Conservation (phyloP, 352 stramenopile species). For the Pythium rhizo-oryzae region DNA sequence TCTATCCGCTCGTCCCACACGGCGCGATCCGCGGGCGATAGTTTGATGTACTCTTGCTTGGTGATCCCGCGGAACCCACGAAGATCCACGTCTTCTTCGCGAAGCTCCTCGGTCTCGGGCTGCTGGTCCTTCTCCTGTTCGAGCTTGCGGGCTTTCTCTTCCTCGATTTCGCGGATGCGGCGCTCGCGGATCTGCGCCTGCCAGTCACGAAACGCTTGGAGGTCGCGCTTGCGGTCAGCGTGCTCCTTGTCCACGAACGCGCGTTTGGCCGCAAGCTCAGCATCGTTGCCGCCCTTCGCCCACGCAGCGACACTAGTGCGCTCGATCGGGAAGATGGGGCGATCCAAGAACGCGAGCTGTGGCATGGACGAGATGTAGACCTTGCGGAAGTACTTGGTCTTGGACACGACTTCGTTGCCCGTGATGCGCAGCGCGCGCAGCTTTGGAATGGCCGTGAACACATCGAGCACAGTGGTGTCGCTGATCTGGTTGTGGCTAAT, state of each 20-base stretch:
- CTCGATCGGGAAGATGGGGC: slow-evolving; percentile 94
- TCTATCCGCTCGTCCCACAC: slow-evolving; percentile 69
- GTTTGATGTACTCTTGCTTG: slow-evolving; percentile 58
- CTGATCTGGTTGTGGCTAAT: slow-evolving; percentile 92
- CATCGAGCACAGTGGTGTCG: slow-evolving; percentile 70
- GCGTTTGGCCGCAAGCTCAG: slow-evolving; percentile 78
- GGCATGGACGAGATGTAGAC: slow-evolving; percentile 87
- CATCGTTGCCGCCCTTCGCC: slow-evolving; percentile 85
- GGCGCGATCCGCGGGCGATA: slow-evolving; percentile 41
- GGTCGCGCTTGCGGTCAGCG: slow-evolving; percentile 56
- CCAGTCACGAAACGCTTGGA: slow-evolving; percentile 85
- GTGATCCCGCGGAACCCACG: slow-evolving; percentile 65
- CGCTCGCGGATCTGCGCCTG: slow-evolving; percentile 69
- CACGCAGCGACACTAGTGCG: slow-evolving; percentile 83
- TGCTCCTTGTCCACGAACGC: slow-evolving; percentile 82
- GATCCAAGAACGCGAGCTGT: slow-evolving; percentile 92
- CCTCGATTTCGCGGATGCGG: slow-evolving; percentile 56
- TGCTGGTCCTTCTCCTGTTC: slow-evolving; percentile 40
- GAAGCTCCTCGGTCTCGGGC: slow-evolving; percentile 21
- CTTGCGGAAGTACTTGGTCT: slow-evolving; percentile 94
- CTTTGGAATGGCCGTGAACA: slow-evolving; percentile 82
- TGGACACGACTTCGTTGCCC: slow-evolving; percentile 92
- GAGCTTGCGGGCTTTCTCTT: slow-evolving; percentile 44
- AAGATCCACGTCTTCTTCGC: slow-evolving; percentile 40
- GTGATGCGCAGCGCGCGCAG: slow-evolving; percentile 80